Conservation (phyloP, 345 rosid genomes). For the Raphanus sativus region DNA sequence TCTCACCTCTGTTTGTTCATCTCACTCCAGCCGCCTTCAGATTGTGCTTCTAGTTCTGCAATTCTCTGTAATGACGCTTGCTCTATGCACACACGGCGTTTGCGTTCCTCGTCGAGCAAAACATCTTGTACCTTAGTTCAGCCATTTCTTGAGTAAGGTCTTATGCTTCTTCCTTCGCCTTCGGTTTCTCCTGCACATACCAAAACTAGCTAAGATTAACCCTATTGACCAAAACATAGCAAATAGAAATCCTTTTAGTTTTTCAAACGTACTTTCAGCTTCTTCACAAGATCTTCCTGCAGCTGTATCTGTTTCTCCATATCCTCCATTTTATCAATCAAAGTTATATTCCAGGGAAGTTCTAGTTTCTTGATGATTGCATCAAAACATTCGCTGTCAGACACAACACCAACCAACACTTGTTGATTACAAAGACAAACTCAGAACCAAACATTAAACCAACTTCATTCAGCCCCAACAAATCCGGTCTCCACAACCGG, state of each 20-base stretch:
- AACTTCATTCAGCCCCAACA: conserved; percentile 21
- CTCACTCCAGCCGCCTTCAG: conserved; percentile 16
- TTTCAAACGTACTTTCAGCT: conserved; percentile 47
- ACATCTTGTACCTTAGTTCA: conserved; percentile 84
- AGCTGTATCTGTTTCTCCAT: conserved; percentile 58
- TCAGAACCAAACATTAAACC: conserved; percentile 38
- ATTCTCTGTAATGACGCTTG: conserved; percentile 83
- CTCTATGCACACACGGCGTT: conserved; percentile 74
- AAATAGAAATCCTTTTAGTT: too few species aligned
- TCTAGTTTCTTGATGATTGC: conserved; percentile 40
- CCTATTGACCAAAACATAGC: background rate
- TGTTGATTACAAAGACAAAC: conserved; percentile 20
- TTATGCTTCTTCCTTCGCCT: conserved; percentile 90
- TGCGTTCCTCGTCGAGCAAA: conserved; percentile 86
- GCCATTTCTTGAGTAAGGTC: conserved; percentile 97
- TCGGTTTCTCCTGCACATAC: conserved; percentile 52
- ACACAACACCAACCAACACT: conserved; percentile 42
- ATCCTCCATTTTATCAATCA: conserved; percentile 41
- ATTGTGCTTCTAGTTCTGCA: conserved; percentile 62
- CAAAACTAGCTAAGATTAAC: conserved; percentile 1
- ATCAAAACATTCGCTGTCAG: conserved; percentile 37
- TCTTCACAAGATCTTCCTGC: conserved; percentile 61
- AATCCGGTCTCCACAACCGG: conserved; percentile 36
- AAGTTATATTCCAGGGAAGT: conserved; percentile 37
- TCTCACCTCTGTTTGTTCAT: conserved; percentile 5